These are phyloP conservation scores for Teratosphaeria gauchensis DNA, from an alignment of 2,329 filamentous ascomycete species.

Conservation along the genomic window DNA sequence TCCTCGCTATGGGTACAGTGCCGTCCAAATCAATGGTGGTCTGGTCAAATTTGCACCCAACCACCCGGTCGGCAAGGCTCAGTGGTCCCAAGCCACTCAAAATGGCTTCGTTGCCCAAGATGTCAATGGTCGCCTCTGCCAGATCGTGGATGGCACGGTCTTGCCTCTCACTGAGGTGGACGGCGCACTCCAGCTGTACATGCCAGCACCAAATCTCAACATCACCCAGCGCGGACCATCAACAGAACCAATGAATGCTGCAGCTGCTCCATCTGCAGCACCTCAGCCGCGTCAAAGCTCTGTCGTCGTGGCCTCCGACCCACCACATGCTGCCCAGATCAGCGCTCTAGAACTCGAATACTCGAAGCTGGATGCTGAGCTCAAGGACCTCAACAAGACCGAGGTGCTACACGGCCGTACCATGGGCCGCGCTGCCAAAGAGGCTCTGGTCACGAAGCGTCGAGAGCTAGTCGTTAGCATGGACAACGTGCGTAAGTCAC, in stretches of 20 bases:
- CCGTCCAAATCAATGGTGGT: slow-evolving; percentile 27
- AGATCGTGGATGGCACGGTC: slow-evolving; percentile 28
- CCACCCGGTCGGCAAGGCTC: slow-evolving; percentile 19
- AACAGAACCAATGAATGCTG: background rate
- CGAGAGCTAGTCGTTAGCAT: slow-evolving; percentile 23
- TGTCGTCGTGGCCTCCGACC: slow-evolving; percentile 9
- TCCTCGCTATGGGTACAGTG: slow-evolving; percentile 30
- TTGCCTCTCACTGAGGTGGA: slow-evolving; percentile 25
- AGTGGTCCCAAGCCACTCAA: slow-evolving; percentile 23
- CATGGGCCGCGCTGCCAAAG: slow-evolving; percentile 22
- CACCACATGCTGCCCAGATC: slow-evolving; percentile 22
- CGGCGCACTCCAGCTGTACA: slow-evolving; percentile 26
- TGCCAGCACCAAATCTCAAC: slow-evolving; percentile 28
- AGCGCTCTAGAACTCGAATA: slow-evolving; percentile 28
- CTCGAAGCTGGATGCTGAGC: slow-evolving; percentile 26
- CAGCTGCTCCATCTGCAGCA: background rate
- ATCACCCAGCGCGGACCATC: slow-evolving; percentile 10
- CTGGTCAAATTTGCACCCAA: slow-evolving; percentile 30
- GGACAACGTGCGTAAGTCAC: slow-evolving; percentile 26
- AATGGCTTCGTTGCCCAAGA: slow-evolving; percentile 30
- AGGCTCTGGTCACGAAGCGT: slow-evolving; percentile 24
- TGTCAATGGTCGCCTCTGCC: slow-evolving; percentile 25
- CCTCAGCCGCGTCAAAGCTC: background rate
- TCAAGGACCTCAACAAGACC: slow-evolving; percentile 28
- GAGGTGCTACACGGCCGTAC: slow-evolving; percentile 27